Percentiles rank a stretch among this genome's conserved stretches.
phyloP scores from a whole-genome alignment of 2,329 filamentous ascomycete species.

The Massarina eburnea region DNA sequence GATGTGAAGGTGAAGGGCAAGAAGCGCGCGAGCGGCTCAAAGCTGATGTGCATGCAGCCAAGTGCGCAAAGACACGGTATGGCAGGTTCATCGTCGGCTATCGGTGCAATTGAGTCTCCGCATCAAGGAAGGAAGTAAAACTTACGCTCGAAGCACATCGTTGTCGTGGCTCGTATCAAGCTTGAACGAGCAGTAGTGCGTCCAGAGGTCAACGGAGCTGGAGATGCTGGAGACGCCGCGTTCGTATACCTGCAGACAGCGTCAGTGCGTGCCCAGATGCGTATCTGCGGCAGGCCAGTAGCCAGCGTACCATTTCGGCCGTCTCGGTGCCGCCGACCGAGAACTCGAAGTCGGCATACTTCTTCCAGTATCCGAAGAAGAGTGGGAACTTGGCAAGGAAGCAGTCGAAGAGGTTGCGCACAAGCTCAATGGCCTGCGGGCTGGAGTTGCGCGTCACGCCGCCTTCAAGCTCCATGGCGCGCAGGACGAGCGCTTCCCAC shows the following conservation, averaged over 20 bases:
- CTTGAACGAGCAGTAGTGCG: conserved; percentile 96
- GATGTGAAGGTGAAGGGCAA: conserved; percentile 28
- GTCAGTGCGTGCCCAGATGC: conserved; percentile 7
- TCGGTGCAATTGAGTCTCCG: conserved; percentile 29
- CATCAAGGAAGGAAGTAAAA: conserved; percentile 46
- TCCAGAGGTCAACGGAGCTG: conserved; percentile 94
- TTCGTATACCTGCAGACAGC: conserved; percentile 74
- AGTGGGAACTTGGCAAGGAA: conserved; percentile 94
- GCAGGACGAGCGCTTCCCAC: conserved; percentile 90
- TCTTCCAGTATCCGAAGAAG: conserved; percentile 99
- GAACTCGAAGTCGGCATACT: conserved; percentile 97
- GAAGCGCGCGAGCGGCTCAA: conserved; percentile 34
- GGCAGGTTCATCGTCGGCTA: conserved; percentile 24
- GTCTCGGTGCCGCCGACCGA: conserved; percentile 95
- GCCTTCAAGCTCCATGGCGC: conserved; percentile 82
- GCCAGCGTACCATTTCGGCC: conserved; percentile 77
- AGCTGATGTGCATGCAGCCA: conserved; percentile 24
- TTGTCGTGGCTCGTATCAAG: conserved; percentile 95
- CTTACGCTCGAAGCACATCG: conserved; percentile 99
- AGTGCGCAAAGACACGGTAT: conserved; percentile 16
- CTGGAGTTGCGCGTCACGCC: conserved; percentile 96
- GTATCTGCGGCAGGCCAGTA: background rate
- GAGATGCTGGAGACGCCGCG: conserved; percentile 90
- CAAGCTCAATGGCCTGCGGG: conserved; percentile 84
- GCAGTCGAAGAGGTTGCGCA: conserved; percentile 85